Evolutionary conservation across 345 rosid species (phyloP), one percentile per base, ranked within the genome.

Genomic region (Excoecaria cochinchinensis): DNA sequence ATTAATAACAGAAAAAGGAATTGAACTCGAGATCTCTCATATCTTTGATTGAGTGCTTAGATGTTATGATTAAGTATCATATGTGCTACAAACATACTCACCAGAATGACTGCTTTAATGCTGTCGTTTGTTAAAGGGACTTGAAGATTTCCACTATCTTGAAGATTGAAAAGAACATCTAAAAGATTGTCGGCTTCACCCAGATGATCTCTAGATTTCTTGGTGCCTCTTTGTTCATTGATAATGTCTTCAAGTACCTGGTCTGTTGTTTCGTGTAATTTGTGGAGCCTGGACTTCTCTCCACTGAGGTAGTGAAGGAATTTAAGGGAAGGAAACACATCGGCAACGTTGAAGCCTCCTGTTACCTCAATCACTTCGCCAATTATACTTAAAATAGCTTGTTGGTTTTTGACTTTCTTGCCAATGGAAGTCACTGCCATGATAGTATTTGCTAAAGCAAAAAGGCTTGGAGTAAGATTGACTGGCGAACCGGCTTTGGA

Each of bases 101-200:
- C 86, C 80, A 77, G 4, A 44, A 88, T 77, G 17, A 78, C 70
- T 4, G 82, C 87, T 76, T 88, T 82, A 72, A 84, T 72, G 77
- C 67, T 71, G n/a, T 76, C 68, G 1, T 53, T 61, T 5, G 64
- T 47, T 0, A 85, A 39, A 38, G 71, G 70, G 63, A 77, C 57
- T 1, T 81, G 84, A 31, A 16, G 69, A 10, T 78, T 73, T 1
- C 74, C 75, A 39, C 55, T 16, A 9, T 76, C 65, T 17, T 79
- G 83, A 39, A 80, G 51, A 10, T 72, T 74, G 55, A 86, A 55
- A 38, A 87, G 87, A 61, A 79, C 80, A 77, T 82, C 82, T 1
- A 88, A 46, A 21, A 88, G 71, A 81, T 81, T 82, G 6, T 75
- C 60, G 2, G 16, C 55, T 9, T 17, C 52, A 5, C 16, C 22